Evolutionary conservation across 768 basidiomycete species (phyloP).

Genomic region (Boletus rubroflammeus): DNA sequence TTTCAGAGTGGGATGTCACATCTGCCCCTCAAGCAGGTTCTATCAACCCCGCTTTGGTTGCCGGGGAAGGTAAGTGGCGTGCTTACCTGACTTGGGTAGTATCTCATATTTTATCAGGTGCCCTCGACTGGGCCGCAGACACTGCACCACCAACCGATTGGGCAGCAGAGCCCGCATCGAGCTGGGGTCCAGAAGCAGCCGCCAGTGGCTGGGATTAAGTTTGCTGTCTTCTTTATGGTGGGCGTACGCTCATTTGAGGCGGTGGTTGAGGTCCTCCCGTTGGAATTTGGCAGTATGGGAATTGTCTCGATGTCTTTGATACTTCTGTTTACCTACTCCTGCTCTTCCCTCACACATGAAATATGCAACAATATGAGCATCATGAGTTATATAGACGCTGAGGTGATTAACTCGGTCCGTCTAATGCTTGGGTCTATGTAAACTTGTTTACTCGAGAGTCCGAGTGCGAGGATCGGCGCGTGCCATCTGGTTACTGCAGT

Average conservation of each 20-base stretch:
- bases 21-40: slow-evolving; percentile 63
- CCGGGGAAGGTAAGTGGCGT: slow-evolving; percentile 46
- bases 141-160: slow-evolving; percentile 65
- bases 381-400: not conserved
- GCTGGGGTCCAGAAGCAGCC: slow-evolving; percentile 36
- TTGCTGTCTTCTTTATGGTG: not conserved
- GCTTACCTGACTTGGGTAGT: not conserved
- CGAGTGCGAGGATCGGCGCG: too few relatives aligned
- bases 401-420: too few relatives aligned
- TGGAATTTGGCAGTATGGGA: slow-evolving; percentile 12
- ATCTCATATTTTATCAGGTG: slow-evolving; percentile 38
- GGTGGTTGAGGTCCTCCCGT: not conserved
- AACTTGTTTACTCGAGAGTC: too few relatives aligned
- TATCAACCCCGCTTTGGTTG: slow-evolving; percentile 76
- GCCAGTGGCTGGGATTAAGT: slow-evolving; percentile 31
- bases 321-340: slow-evolving; percentile 18
- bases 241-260: not conserved
- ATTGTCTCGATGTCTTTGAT: slow-evolving; percentile 16
- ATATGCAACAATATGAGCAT: slow-evolving; percentile 19
- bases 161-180: slow-evolving; percentile 69
- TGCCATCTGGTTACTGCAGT: too few relatives aligned
- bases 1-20: slow-evolving; percentile 71
- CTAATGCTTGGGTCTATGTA: too few relatives aligned
- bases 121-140: slow-evolving; percentile 84
- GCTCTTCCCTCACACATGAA: slow-evolving; percentile 12